Conservation (phyloP, 768 basidiomycete species). For the Trametes cinnabarina region DNA sequence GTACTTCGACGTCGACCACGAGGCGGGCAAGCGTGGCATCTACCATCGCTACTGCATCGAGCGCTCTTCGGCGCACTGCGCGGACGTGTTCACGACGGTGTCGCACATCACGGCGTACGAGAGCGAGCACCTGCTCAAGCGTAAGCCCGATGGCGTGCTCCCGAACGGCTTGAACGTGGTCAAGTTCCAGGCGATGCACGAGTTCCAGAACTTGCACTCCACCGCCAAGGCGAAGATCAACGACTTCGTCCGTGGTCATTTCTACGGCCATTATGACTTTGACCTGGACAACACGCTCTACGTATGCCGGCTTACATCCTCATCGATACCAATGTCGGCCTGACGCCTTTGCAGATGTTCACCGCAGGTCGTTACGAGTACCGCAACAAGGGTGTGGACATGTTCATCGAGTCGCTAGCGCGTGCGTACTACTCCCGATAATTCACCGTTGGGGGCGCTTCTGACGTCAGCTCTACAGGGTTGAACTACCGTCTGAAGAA, state of each 20-base stretch:
- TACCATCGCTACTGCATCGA: conserved; percentile 99
- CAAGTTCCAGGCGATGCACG: conserved; percentile 99
- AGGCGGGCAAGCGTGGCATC: conserved; percentile 98
- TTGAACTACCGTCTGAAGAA: conserved; percentile 65
- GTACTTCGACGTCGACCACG: conserved; percentile 99
- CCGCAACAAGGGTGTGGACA: conserved; percentile 98
- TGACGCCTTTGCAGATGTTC: conserved; percentile 66
- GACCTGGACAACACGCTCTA: conserved; percentile 91
- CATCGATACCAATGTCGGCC: not conserved
- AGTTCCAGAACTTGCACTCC: conserved; percentile 95
- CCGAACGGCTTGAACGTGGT: conserved; percentile 98
- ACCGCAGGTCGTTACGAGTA: conserved; percentile 99
- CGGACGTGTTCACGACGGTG: conserved; percentile 98
- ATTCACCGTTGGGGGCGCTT: not conserved
- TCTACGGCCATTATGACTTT: conserved; percentile 97
- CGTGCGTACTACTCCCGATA: conserved; percentile 45
- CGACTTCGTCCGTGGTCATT: conserved; percentile 96
- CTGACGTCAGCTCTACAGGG: conserved; percentile 26
- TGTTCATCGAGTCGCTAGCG: conserved; percentile 97
- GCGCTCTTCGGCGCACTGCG: conserved; percentile 88
- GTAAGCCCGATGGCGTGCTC: conserved; percentile 95
- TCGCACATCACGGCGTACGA: conserved; percentile 99
- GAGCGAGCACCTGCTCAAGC: conserved; percentile 91
- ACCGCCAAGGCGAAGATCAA: conserved; percentile 96
- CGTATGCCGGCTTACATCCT: conserved; percentile 38